phyloP scores from a whole-genome alignment of 129 eudicot genomes.

The Smallanthus sonchifolius region DNA sequence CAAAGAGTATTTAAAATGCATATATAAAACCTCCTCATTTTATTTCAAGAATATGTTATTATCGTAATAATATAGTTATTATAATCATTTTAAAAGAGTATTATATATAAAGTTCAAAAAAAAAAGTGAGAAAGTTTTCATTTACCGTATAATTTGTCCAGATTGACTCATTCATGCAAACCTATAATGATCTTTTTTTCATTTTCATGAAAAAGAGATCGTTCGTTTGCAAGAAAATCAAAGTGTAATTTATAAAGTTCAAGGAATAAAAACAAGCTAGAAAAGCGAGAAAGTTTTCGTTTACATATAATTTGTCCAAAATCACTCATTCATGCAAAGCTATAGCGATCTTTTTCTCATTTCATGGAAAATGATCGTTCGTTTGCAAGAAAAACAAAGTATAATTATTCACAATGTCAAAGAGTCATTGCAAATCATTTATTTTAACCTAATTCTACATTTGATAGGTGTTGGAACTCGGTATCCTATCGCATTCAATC shows the following conservation, averaged over 20 bases:
- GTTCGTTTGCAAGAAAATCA: neutral
- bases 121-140: too few species aligned
- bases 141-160: too few species aligned
- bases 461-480: constrained; percentile 70
- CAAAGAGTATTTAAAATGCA: neutral
- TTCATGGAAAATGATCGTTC: neutral
- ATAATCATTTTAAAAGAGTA: too few species aligned
- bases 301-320: too few species aligned
- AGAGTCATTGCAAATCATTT: neutral
- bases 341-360: neutral
- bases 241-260: neutral
- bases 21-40: too few species aligned
- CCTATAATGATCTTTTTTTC: neutral
- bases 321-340: neutral
- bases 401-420: neutral
- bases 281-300: too few species aligned
- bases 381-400: neutral
- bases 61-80: too few species aligned
- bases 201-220: neutral
- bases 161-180: neutral
- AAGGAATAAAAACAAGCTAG: too few species aligned
- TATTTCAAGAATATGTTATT: too few species aligned
- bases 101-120: neutral
- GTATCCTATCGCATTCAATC: constrained; percentile 71
- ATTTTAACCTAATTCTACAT: neutral